Evolutionary conservation across 2,329 filamentous ascomycete species (phyloP).

Genomic region (Colletotrichum sp.): DNA sequence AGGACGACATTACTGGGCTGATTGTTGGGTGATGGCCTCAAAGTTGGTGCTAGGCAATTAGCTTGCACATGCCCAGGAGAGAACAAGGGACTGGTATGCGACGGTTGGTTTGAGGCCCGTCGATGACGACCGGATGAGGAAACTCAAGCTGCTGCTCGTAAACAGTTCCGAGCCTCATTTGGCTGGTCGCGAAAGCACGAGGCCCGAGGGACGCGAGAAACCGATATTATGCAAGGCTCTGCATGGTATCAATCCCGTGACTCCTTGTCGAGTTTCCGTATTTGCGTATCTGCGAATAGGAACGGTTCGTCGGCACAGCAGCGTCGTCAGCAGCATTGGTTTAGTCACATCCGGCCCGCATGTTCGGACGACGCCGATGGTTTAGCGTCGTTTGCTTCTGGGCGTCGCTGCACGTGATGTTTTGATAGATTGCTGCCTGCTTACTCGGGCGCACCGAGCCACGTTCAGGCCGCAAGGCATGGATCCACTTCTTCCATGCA

Average conservation of each 20-base stretch:
- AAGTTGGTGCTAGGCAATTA: background rate
- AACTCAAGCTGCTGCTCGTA: background rate
- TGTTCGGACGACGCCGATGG: constrained; percentile 24
- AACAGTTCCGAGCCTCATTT: background rate
- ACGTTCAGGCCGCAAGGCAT: constrained; percentile 14
- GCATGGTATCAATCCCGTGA: background rate
- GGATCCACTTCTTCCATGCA: background rate
- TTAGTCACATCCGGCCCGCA: constrained; percentile 5
- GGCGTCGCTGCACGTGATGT: constrained; percentile 10
- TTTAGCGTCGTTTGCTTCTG: constrained; percentile 18
- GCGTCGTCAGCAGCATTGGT: constrained; percentile 19
- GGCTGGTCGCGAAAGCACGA: background rate
- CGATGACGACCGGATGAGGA: background rate
- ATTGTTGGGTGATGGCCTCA: constrained; percentile 15
- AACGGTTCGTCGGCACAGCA: constrained; percentile 16
- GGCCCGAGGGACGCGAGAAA: background rate
- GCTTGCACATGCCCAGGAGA: background rate
- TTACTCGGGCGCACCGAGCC: background rate
- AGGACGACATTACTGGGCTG: background rate
- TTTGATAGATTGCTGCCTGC: background rate
- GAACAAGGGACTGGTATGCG: background rate
- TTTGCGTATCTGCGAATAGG: background rate
- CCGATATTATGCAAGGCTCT: background rate
- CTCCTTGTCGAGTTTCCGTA: background rate
- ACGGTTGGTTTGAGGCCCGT: constrained; percentile 8